These are phyloP conservation scores for Pezizomycotina sp. DNA, from an alignment of 2,329 filamentous ascomycete genomes.

Conservation along the genomic window DNA sequence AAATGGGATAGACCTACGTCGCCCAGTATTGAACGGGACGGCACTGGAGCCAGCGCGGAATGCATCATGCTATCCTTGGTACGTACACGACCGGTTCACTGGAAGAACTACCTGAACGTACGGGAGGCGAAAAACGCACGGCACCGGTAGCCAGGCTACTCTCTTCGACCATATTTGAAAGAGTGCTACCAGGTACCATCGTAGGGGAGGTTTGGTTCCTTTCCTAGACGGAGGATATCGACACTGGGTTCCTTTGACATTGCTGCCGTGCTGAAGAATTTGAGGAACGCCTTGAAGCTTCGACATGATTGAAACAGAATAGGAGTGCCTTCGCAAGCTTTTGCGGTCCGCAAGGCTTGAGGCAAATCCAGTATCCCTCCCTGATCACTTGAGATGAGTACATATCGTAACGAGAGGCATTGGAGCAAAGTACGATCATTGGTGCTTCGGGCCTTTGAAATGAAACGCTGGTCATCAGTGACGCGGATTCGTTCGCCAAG, in stretches of 20 bases:
- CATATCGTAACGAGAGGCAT: constrained; percentile 25
- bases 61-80: constrained; percentile 5
- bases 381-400: constrained; percentile 14
- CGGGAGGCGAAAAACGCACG: constrained; percentile 11
- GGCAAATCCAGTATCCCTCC: constrained; percentile 27
- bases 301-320: constrained; percentile 25
- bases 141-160: constrained; percentile 7
- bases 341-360: constrained; percentile 30
- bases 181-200: constrained; percentile 3
- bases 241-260: not conserved
- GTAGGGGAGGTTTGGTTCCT: constrained; percentile 3
- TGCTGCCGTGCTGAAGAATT: constrained; percentile 8
- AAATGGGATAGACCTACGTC: constrained; percentile 10
- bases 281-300: constrained; percentile 13
- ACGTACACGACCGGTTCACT: constrained; percentile 14
- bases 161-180: constrained; percentile 5
- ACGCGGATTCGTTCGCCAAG: constrained; percentile 11
- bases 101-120: constrained; percentile 12
- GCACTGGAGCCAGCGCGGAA: constrained; percentile 8
- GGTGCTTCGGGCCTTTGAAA: constrained; percentile 20
- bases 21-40: constrained; percentile 6
- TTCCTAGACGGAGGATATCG: not conserved
- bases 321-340: constrained; percentile 29
- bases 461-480: constrained; percentile 7
- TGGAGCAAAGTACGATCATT: constrained; percentile 29